Conservation (phyloP, 352 stramenopile species). For the Pythium folliculosum region DNA sequence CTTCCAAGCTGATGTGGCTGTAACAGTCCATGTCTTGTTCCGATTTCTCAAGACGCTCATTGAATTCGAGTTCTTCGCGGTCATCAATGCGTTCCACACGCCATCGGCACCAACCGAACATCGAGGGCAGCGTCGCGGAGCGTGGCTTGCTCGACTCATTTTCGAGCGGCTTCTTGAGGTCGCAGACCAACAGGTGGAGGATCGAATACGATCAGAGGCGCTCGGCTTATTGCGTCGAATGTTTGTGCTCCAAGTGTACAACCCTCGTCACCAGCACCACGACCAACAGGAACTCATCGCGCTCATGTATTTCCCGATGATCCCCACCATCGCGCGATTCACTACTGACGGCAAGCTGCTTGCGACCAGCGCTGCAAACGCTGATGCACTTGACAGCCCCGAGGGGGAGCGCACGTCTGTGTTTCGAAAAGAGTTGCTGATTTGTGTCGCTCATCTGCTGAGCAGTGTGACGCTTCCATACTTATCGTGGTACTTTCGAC, state of each 20-base stretch:
- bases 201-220: constrained; percentile 56
- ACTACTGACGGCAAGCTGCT: constrained; percentile 53
- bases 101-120: neutral
- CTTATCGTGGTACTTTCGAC: constrained; percentile 47
- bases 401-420: constrained; percentile 23
- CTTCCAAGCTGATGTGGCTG: constrained; percentile 46
- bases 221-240: constrained; percentile 58
- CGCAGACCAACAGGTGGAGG: constrained; percentile 58
- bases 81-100: constrained; percentile 47
- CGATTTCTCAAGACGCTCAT: constrained; percentile 65
- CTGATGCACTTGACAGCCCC: neutral
- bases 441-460: constrained; percentile 64
- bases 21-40: constrained; percentile 66
- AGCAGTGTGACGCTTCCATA: constrained; percentile 52
- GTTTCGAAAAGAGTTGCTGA: constrained; percentile 60
- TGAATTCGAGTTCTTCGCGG: constrained; percentile 73
- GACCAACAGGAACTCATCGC: constrained; percentile 63
- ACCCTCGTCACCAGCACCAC: constrained; percentile 39
- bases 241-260: constrained; percentile 65
- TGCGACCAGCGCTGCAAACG: constrained; percentile 9
- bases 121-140: neutral
- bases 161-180: constrained; percentile 56
- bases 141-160: constrained; percentile 60
- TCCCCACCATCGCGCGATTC: constrained; percentile 48
- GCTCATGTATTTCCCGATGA: constrained; percentile 59